Percentiles rank a stretch among this genome's conserved stretches.
Conservation (phyloP, 2,329 filamentous ascomycete genomes). For the Pseudocercospora macadamiae region DNA sequence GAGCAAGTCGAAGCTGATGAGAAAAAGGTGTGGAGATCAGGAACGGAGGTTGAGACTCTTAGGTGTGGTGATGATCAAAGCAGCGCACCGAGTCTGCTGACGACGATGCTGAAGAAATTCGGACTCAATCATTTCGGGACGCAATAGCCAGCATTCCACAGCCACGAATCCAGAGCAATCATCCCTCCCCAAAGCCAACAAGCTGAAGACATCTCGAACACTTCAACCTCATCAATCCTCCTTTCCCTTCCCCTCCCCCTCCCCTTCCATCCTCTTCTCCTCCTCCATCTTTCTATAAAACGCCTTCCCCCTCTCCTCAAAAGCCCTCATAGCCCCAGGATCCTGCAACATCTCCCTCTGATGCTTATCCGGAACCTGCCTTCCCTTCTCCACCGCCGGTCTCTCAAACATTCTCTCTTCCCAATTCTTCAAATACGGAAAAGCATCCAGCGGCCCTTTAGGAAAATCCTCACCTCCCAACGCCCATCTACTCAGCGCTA, state of each 20-base stretch:
- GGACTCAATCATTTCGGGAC: no score
- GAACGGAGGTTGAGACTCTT: no score
- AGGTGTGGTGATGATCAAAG: no score
- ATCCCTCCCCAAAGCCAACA: no score
- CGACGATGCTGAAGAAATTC: no score
- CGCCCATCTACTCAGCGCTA: slow-evolving; percentile 61
- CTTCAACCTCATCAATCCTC: no score
- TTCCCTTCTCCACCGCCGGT: slow-evolving; percentile 73
- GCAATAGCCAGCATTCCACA: no score
- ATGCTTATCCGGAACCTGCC: slow-evolving; percentile 66
- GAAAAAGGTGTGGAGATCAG: no score
- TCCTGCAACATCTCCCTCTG: slow-evolving; percentile 62
- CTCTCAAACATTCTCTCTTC: slow-evolving; percentile 69
- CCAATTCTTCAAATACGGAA: slow-evolving; percentile 77
- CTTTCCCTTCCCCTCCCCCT: background rate
- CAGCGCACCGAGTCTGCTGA: no score
- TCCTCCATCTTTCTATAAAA: slow-evolving; percentile 69
- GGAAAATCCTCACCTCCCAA: slow-evolving; percentile 56
- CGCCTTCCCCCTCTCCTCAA: slow-evolving; percentile 63
- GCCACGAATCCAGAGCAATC: no score
- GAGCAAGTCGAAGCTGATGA: no score
- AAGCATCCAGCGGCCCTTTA: slow-evolving; percentile 61
- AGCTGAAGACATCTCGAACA: no score
- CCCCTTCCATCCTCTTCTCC: slow-evolving; percentile 47
- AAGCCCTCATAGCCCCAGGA: slow-evolving; percentile 59